phyloP scores from a whole-genome alignment of 345 rosid genomes.

The Brassica nigra region DNA sequence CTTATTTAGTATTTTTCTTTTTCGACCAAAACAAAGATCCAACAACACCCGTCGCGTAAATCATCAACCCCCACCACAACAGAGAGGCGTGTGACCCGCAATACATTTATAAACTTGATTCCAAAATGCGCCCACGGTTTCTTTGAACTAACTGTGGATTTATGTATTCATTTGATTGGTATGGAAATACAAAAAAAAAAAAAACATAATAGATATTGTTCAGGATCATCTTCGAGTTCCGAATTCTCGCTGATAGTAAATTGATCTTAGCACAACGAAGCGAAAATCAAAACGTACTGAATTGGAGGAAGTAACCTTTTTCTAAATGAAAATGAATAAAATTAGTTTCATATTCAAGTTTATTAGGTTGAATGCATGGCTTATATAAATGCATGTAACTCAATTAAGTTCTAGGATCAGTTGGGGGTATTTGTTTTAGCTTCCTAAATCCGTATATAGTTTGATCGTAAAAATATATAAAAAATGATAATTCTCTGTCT shows the following conservation, averaged over 20 bases:
- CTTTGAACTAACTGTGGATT: neutral
- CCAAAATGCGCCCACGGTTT: constrained; percentile 13
- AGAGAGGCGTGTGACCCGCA: neutral
- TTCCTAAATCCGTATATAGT: neutral
- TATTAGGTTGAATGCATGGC: neutral
- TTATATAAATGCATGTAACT: constrained; percentile 6
- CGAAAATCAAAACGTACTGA: neutral
- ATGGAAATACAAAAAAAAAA: neutral
- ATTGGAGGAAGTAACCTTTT: neutral
- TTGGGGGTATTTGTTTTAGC: neutral
- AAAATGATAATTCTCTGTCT: neutral
- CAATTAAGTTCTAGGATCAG: neutral
- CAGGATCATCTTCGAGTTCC: neutral
- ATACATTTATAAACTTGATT: neutral
- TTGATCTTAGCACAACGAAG: neutral
- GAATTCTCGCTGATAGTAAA: neutral
- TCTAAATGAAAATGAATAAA: neutral
- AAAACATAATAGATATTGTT: neutral
- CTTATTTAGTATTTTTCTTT: neutral
- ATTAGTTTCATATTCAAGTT: neutral
- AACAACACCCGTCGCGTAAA: neutral
- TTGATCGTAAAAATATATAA: neutral
- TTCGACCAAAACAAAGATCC: neutral
- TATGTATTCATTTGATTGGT: neutral
- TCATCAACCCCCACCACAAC: constrained; percentile 2